phyloP scores from a whole-genome alignment of 129 eudicot species.

The Flaveria linearis region DNA sequence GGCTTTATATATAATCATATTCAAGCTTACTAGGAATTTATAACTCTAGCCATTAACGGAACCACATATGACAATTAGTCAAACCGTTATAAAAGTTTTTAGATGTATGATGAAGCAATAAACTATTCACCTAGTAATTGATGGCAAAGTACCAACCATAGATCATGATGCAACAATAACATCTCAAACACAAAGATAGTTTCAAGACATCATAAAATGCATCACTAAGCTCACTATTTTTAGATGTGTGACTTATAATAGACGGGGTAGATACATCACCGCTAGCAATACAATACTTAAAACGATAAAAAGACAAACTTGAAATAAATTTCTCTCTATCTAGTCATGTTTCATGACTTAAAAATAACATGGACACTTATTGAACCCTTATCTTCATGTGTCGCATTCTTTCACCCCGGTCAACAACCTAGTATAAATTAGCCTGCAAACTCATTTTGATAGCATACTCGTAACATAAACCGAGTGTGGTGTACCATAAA shows the following conservation, averaged over 20 bases:
- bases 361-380: background rate
- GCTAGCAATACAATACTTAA: constrained; percentile 3
- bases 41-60: background rate
- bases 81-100: background rate
- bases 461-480: background rate
- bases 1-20: background rate
- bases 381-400: constrained; percentile 21
- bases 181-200: constrained; percentile 26
- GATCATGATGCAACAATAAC: constrained; percentile 24
- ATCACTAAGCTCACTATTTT: constrained; percentile 21
- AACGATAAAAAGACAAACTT: constrained; percentile 11
- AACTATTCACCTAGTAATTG: background rate
- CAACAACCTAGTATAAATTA: constrained; percentile 14
- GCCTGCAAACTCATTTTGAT: background rate
- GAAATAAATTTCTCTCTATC: background rate
- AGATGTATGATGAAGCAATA: background rate
- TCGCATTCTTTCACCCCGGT: background rate
- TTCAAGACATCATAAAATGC: constrained; percentile 12
- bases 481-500: background rate
- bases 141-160: constrained; percentile 9
- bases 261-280: constrained; percentile 9
- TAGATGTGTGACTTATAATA: constrained; percentile 23
- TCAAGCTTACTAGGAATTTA: background rate
- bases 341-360: constrained; percentile 2
- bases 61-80: background rate